Conservation (phyloP, 345 rosid genomes). For the Arabis hirsuta region DNA sequence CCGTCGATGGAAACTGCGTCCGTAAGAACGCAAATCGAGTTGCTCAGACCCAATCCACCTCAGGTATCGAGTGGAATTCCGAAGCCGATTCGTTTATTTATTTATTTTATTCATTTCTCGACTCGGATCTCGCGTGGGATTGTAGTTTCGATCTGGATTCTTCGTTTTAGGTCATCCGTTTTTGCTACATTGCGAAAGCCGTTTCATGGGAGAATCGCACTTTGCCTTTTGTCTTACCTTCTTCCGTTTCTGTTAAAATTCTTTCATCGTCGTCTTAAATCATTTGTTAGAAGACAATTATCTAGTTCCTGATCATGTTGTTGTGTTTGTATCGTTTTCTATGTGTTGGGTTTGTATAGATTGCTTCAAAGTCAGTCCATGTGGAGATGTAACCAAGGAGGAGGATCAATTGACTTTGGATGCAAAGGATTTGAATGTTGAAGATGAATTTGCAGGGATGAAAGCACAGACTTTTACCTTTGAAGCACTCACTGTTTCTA, state of each 20-base stretch:
- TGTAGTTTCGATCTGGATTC: constrained; percentile 12
- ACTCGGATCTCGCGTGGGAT: not conserved
- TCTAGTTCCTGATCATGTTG: not conserved
- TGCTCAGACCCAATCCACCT: constrained; percentile 15
- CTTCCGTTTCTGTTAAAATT: not conserved
- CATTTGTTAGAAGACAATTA: too few species aligned
- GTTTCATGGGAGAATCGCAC: not conserved
- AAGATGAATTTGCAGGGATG: constrained; percentile 49
- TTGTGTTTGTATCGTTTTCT: not conserved
- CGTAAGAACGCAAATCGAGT: constrained; percentile 12
- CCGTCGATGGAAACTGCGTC: not conserved
- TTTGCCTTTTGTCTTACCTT: not conserved
- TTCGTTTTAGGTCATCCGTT: not conserved
- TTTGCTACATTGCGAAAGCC: constrained; percentile 8
- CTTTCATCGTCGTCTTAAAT: too few species aligned
- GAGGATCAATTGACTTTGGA: constrained; percentile 52
- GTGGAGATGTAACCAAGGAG: constrained; percentile 44
- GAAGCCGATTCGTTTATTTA: not conserved
- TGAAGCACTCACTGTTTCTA: constrained; percentile 59
- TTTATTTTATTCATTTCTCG: not conserved
- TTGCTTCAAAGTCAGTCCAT: constrained; percentile 44
- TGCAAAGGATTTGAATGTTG: constrained; percentile 49
- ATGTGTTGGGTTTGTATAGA: constrained; percentile 6
- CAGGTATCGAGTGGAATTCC: constrained; percentile 14
- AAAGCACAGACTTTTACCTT: constrained; percentile 57